These are phyloP conservation scores for Cubamyces sp. DNA, from an alignment of 768 basidiomycete genomes.

Conservation along the genomic window DNA sequence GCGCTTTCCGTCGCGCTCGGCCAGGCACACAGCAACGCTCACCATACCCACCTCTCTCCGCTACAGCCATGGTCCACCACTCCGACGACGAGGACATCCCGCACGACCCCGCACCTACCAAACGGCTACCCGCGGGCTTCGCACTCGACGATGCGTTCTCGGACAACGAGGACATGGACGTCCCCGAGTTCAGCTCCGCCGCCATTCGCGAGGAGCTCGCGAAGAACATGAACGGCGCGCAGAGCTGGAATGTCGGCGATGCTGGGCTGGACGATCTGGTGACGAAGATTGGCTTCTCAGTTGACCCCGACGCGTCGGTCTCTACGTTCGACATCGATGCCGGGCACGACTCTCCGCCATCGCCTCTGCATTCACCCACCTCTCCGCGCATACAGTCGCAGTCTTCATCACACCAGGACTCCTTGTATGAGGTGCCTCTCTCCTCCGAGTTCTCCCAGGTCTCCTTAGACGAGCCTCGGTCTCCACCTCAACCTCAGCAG, in stretches of 20 bases:
- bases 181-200: slow-evolving; percentile 57
- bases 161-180: slow-evolving; percentile 55
- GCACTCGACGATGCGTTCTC: slow-evolving; percentile 68
- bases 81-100: slow-evolving; percentile 17
- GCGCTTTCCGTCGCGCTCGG: slow-evolving; percentile 12
- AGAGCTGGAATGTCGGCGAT: slow-evolving; percentile 39
- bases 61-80: slow-evolving; percentile 8
- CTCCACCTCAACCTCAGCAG: slow-evolving; percentile 19
- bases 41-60: slow-evolving; percentile 3
- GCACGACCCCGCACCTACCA: neutral
- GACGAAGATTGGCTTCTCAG: slow-evolving; percentile 40
- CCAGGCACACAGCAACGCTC: slow-evolving; percentile 18
- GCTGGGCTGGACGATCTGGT: slow-evolving; percentile 32
- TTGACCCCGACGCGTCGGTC: slow-evolving; percentile 50
- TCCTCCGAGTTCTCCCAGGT: slow-evolving; percentile 29
- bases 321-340: slow-evolving; percentile 63
- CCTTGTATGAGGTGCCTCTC: slow-evolving; percentile 31
- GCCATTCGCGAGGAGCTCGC: slow-evolving; percentile 67
- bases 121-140: slow-evolving; percentile 10
- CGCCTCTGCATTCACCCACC: slow-evolving; percentile 18
- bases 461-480: slow-evolving; percentile 18
- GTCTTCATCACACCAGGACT: slow-evolving; percentile 27
- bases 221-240: slow-evolving; percentile 45
- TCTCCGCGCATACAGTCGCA: slow-evolving; percentile 31
- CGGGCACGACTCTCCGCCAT: slow-evolving; percentile 30